Evolutionary conservation across 1,139 yeast genomes (phyloP).

Genomic region (Yamadazyma dendronema): DNA sequence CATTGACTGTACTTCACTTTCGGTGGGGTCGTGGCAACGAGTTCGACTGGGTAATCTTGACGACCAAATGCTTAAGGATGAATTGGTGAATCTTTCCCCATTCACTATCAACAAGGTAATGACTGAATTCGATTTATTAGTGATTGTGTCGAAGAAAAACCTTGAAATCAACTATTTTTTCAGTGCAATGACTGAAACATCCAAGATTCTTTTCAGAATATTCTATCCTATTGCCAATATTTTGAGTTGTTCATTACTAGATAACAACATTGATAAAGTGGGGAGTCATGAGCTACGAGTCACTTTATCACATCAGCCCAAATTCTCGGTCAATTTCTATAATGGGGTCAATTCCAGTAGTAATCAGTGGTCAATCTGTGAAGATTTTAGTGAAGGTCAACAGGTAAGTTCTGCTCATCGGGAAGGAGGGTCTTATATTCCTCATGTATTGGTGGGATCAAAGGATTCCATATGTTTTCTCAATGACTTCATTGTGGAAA

Average conservation of each 20-base stretch:
- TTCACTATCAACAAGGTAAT: slow-evolving; percentile 58
- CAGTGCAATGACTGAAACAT: slow-evolving; percentile 63
- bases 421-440: slow-evolving; percentile 49
- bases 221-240: slow-evolving; percentile 59
- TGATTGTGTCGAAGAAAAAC: slow-evolving; percentile 65
- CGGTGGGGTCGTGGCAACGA: slow-evolving; percentile 80
- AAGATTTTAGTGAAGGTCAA: slow-evolving; percentile 79
- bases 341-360: slow-evolving; percentile 48
- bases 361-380: slow-evolving; percentile 81
- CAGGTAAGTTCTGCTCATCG: slow-evolving; percentile 71
- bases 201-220: slow-evolving; percentile 66
- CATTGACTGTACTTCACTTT: slow-evolving; percentile 62
- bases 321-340: slow-evolving; percentile 70
- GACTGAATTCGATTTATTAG: slow-evolving; percentile 65
- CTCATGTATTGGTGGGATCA: slow-evolving; percentile 55
- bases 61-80: slow-evolving; percentile 37
- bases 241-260: slow-evolving; percentile 45
- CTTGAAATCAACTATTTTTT: slow-evolving; percentile 73
- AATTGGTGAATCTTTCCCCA: slow-evolving; percentile 64
- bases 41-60: slow-evolving; percentile 60
- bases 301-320: slow-evolving; percentile 58
- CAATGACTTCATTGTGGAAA: slow-evolving; percentile 53
- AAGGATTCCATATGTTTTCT: slow-evolving; percentile 52
- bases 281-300: slow-evolving; percentile 50
- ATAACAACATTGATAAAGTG: slow-evolving; percentile 42